Evolutionary conservation across 805 yeast species (phyloP).

Genomic region (Monosporozyma unispora): DNA sequence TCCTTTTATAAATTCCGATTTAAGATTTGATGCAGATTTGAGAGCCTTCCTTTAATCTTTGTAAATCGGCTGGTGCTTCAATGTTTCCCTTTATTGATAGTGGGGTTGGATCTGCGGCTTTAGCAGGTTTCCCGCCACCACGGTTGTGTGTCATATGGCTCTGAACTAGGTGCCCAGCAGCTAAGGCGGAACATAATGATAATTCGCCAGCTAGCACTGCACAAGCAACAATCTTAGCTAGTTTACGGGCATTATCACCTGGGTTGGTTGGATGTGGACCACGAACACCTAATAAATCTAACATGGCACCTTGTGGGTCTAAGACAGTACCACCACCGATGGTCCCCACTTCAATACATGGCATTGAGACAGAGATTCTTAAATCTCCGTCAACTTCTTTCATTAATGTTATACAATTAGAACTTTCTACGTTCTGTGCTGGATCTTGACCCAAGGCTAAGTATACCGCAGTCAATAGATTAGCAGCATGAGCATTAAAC

Average conservation of each 20-base stretch:
- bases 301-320: constrained; percentile 95
- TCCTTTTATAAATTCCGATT: background rate
- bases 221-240: constrained; percentile 87
- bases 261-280: constrained; percentile 95
- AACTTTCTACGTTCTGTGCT: constrained; percentile 97
- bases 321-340: constrained; percentile 98
- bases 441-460: constrained; percentile 99
- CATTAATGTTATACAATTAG: constrained; percentile 96
- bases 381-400: constrained; percentile 77
- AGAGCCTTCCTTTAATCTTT: constrained; percentile 61
- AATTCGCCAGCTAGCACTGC: constrained; percentile 95
- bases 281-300: constrained; percentile 85
- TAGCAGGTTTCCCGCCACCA: constrained; percentile 30
- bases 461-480: constrained; percentile 86
- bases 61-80: constrained; percentile 25
- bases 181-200: constrained; percentile 89
- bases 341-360: constrained; percentile 97
- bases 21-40: constrained; percentile 62
- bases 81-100: background rate
- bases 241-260: constrained; percentile 89
- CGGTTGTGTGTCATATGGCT: constrained; percentile 96
- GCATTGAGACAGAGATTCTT: constrained; percentile 96
- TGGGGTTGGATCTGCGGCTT: constrained; percentile 19
- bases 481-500: constrained; percentile 96
- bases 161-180: constrained; percentile 97